These are phyloP conservation scores for Calocybe cyanea DNA, from an alignment of 768 basidiomycete genomes.

Conservation along the genomic window DNA sequence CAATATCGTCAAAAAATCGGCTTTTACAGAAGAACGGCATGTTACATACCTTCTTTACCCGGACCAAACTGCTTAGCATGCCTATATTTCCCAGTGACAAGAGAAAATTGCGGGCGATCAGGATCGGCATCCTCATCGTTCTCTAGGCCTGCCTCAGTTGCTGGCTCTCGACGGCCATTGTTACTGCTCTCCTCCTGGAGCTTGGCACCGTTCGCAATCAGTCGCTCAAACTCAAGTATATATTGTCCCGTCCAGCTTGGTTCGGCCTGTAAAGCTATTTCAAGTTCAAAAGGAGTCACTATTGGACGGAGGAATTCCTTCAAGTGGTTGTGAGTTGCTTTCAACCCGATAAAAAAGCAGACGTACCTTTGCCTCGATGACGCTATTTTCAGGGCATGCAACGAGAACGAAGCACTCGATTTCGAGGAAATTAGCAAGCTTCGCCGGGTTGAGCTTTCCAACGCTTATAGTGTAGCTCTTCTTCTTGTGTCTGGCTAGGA, in stretches of 20 bases:
- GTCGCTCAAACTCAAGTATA: constrained; percentile 68
- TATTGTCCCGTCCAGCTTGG: constrained; percentile 76
- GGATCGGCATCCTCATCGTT: constrained; percentile 44
- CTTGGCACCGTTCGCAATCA: constrained; percentile 38
- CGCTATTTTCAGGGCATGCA: constrained; percentile 90
- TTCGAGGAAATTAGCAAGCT: constrained; percentile 93
- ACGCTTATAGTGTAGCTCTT: constrained; percentile 95
- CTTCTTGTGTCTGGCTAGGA: constrained; percentile 66
- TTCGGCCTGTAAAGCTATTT: constrained; percentile 69
- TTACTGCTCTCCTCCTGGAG: neutral
- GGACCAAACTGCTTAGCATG: constrained; percentile 67
- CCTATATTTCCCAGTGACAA: constrained; percentile 82
- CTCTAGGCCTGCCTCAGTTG: constrained; percentile 17
- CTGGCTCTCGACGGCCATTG: too few species aligned
- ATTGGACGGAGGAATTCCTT: constrained; percentile 91
- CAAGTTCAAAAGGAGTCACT: constrained; percentile 89
- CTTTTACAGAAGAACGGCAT: neutral
- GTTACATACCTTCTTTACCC: constrained; percentile 18
- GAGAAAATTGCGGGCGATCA: constrained; percentile 80
- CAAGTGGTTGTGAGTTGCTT: neutral
- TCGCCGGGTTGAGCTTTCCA: constrained; percentile 91
- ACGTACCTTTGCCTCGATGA: constrained; percentile 67
- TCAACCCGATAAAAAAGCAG: neutral
- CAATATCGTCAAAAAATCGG: neutral
- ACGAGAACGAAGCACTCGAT: constrained; percentile 95